These are phyloP conservation scores for Pleurotus giganteus DNA, from an alignment of 768 basidiomycete genomes.

Conservation along the genomic window DNA sequence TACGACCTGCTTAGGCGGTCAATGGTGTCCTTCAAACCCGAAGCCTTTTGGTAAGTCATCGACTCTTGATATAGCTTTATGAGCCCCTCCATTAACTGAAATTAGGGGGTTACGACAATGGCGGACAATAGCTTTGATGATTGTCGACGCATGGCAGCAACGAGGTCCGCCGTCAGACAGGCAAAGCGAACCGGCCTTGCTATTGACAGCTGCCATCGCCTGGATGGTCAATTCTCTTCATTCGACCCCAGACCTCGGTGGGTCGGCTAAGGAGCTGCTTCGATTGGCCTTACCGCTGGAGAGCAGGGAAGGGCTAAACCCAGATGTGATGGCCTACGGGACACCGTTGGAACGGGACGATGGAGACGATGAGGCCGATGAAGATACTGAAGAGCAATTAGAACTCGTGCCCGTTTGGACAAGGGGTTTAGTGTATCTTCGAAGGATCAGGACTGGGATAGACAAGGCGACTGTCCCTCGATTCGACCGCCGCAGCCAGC, in stretches of 20 bases:
- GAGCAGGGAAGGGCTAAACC: slow-evolving; percentile 8
- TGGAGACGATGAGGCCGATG: slow-evolving; percentile 1
- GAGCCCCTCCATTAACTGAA: too few relatives aligned
- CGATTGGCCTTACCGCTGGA: slow-evolving; percentile 19
- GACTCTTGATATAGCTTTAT: neutral
- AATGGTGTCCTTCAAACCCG: slow-evolving; percentile 12
- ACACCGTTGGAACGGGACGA: slow-evolving; percentile 1
- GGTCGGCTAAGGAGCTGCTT: slow-evolving; percentile 19
- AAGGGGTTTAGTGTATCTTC: slow-evolving; percentile 5
- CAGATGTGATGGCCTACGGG: slow-evolving; percentile 15
- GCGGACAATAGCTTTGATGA: slow-evolving; percentile 17
- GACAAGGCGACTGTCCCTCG: slow-evolving; percentile 5
- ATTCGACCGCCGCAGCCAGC: too few relatives aligned
- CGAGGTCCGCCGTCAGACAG: slow-evolving; percentile 7
- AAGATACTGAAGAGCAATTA: slow-evolving; percentile 1
- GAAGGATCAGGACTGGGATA: neutral
- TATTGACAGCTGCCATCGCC: slow-evolving; percentile 19
- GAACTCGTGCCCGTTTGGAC: neutral
- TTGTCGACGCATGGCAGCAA: slow-evolving; percentile 15
- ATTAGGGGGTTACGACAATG: slow-evolving; percentile 15
- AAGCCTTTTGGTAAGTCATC: slow-evolving; percentile 18
- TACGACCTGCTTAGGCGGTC: neutral
- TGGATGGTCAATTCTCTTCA: slow-evolving; percentile 26
- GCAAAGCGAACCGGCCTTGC: slow-evolving; percentile 11
- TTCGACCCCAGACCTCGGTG: slow-evolving; percentile 22